These are phyloP conservation scores for Hymenoscyphus fructigenus DNA, from an alignment of 2,329 filamentous ascomycete species.

Conservation along the genomic window DNA sequence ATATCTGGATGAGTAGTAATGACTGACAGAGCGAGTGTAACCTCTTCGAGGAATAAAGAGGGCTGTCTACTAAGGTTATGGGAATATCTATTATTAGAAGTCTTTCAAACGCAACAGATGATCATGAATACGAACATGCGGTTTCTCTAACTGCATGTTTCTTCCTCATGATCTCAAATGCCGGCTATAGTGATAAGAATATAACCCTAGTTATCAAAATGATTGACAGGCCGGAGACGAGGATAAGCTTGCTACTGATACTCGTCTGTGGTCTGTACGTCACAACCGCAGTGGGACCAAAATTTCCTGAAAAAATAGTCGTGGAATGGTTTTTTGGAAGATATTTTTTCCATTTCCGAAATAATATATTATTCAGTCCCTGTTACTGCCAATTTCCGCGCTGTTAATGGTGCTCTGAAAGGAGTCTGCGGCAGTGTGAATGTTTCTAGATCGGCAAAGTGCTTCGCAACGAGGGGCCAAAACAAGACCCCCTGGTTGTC, in stretches of 20 bases:
- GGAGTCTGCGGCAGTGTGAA: no score
- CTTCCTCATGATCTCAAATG: no score
- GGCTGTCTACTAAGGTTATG: background rate
- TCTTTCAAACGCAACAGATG: no score
- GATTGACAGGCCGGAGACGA: background rate
- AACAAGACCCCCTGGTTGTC: background rate
- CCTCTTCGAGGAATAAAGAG: no score
- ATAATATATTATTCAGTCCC: no score
- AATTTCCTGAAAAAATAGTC: background rate
- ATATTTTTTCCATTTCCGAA: background rate
- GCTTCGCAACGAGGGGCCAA: background rate
- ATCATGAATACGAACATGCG: no score
- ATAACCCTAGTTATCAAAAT: background rate
- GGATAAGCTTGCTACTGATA: background rate
- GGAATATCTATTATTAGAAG: conserved; percentile 1
- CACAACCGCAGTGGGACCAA: background rate
- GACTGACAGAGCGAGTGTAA: no score
- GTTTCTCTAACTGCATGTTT: no score
- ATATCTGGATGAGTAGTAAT: no score
- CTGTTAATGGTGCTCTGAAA: no score
- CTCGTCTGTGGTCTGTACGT: background rate
- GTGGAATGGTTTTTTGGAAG: background rate
- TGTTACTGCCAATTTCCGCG: no score
- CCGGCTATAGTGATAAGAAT: background rate
- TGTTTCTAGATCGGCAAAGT: no score